Base-by-base conservation (phyloP, 2,329 filamentous ascomycete species). In the Nannizziopsis arthrosporioides region DNA sequence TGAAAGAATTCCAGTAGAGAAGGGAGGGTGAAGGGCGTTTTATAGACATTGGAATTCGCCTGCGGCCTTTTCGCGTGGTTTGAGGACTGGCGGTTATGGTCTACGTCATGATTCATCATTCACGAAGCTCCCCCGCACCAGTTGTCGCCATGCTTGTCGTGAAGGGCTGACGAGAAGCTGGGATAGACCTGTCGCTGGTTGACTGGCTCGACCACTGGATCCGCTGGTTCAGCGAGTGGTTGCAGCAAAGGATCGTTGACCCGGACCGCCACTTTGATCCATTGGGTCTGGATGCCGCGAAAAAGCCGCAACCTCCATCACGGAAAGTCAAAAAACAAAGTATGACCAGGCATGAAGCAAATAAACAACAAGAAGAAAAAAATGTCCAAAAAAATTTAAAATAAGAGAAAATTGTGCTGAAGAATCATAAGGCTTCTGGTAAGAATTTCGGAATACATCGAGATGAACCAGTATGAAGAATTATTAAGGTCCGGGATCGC, bases 21-120 rank as follows among this genome's bases (percentile, higher is more conserved):
- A 9, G n/a, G 34, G 7, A 35, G 11, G 17, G 8, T 8, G 42
- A 30, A 18, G 34, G 32, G n/a, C 2, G 42, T n/a, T 10, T 37
- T 44, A 18, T 44, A 44, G 35, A 44, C 11, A 27, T 2, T 39
- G 5, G 9, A 37, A 6, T 19, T 27, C 17, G 9, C 17, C 11
- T 22, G 31, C 42, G 18, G 32, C 32, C 32, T 36, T 35, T 35
- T 44, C 12, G 17, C 42, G 32, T 14, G 14, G 22, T 14, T 14
- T 9, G 22, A 27, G 7, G 22, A 27, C 4, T 3, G 7, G 4
- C 22, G 22, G 22, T 27, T 27, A 27, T 14, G 37, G 18, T 14
- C 17, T 46, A 46, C 44, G 44, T 46, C 44, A 46, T 40, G 17
- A 46, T 46, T 46, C 44, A 46, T 46, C 44, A 46, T 46, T 30